Evolutionary conservation across 768 basidiomycete species (phyloP).

Genomic region (Mycena crocata): DNA sequence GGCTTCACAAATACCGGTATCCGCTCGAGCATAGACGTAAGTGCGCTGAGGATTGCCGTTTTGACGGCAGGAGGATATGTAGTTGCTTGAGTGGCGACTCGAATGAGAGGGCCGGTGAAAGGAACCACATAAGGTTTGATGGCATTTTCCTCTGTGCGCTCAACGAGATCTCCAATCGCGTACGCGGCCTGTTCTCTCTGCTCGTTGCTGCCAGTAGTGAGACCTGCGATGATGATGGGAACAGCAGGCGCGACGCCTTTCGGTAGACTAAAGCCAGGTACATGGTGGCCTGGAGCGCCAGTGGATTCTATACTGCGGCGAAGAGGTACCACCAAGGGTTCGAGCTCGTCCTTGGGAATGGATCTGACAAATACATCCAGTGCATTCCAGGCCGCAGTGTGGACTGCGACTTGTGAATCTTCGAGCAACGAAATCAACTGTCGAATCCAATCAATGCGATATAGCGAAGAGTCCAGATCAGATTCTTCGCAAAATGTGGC

Average conservation of each 20-base stretch:
- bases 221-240: conserved; percentile 90
- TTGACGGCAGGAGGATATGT: conserved; percentile 95
- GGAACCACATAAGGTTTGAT: conserved; percentile 97
- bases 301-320: conserved; percentile 89
- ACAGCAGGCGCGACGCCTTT: conserved; percentile 89
- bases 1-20: conserved; percentile 94
- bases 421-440: conserved; percentile 88
- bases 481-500: conserved; percentile 86
- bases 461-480: conserved; percentile 83
- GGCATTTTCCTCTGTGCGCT: conserved; percentile 80
- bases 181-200: conserved; percentile 96
- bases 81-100: conserved; percentile 90
- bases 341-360: conserved; percentile 92
- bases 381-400: conserved; percentile 85
- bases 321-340: conserved; percentile 89
- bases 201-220: conserved; percentile 94
- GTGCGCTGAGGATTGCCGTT: conserved; percentile 87
- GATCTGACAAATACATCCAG: conserved; percentile 91
- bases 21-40: conserved; percentile 85
- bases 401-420: conserved; percentile 78
- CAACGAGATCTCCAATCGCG: conserved; percentile 95
- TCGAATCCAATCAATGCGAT: conserved; percentile 94
- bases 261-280: conserved; percentile 87
- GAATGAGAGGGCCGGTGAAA: conserved; percentile 95
- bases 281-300: conserved; percentile 78